These are phyloP conservation scores for Komagataella phaffii DNA, from an alignment of 805 yeast genomes.

Conservation along the genomic window DNA sequence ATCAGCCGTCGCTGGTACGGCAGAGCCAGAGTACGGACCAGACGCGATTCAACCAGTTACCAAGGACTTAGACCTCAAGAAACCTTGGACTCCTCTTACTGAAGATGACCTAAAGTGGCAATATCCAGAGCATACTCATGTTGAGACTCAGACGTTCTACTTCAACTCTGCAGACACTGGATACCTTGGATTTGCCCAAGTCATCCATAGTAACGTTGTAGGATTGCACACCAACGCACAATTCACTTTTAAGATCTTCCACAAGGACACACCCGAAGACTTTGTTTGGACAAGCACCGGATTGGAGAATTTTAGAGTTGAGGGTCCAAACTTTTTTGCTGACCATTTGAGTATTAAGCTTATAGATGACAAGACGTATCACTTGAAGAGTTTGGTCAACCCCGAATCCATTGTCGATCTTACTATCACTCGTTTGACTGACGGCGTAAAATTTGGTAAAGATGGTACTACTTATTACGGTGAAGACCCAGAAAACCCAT, in stretches of 20 bases:
- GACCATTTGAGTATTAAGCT: constrained; percentile 54
- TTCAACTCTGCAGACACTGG: constrained; percentile 52
- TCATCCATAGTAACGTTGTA: constrained; percentile 85
- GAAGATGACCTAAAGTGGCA: constrained; percentile 66
- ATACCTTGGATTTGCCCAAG: constrained; percentile 79
- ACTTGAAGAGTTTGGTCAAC: constrained; percentile 51
- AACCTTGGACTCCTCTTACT: constrained; percentile 46
- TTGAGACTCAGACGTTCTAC: constrained; percentile 91
- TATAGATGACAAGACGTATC: constrained; percentile 35
- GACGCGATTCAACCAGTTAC: constrained; percentile 85
- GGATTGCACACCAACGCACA: constrained; percentile 87
- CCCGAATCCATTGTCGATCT: constrained; percentile 63
- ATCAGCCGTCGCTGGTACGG: constrained; percentile 96
- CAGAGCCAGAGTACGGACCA: constrained; percentile 93
- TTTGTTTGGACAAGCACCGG: constrained; percentile 86
- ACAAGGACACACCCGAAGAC: constrained; percentile 34
- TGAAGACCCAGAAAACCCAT: constrained; percentile 68
- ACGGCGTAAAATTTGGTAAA: constrained; percentile 81
- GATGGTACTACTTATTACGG: constrained; percentile 86
- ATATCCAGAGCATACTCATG: constrained; percentile 71
- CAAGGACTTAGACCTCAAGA: constrained; percentile 25
- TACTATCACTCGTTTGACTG: constrained; percentile 42
- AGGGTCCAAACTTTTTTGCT: constrained; percentile 73
- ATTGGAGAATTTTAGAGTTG: constrained; percentile 61
- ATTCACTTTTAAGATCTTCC: constrained; percentile 76